phyloP scores from a whole-genome alignment of 495 filamentous ascomycete species.

The Penicillium macrosclerotiorum region DNA sequence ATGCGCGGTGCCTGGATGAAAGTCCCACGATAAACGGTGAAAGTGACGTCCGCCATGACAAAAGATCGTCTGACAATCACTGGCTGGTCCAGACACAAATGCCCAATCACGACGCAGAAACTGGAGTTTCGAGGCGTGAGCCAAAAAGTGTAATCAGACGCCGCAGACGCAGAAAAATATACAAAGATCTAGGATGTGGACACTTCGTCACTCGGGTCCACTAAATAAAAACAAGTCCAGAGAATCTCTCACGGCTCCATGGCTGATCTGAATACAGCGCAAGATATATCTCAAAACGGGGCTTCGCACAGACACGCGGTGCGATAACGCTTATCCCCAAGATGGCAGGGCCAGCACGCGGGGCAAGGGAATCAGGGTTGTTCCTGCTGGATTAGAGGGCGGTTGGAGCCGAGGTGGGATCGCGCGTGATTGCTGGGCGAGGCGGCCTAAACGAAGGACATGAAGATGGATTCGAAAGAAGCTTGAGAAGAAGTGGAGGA shows the following conservation, averaged over 20 bases:
- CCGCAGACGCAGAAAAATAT: conserved; percentile 12
- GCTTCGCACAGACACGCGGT: too few relatives aligned
- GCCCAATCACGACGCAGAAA: neutral
- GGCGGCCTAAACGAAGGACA: too few relatives aligned
- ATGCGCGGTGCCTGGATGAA: conserved; percentile 42
- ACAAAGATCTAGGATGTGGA: neutral
- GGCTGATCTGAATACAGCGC: too few relatives aligned
- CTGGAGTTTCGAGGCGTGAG: too few relatives aligned
- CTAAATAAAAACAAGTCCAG: too few relatives aligned
- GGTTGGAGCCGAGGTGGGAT: conserved; percentile 6
- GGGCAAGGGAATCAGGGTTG: conserved; percentile 3
- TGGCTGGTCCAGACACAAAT: neutral
- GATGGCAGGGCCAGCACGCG: conserved; percentile 1
- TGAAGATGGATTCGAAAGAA: neutral
- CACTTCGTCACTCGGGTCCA: too few relatives aligned
- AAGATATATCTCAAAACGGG: too few relatives aligned
- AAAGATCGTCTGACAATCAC: neutral
- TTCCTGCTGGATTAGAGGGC: conserved; percentile 12
- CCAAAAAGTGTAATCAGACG: too few relatives aligned
- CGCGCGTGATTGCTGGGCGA: too few relatives aligned
- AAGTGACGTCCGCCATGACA: conserved; percentile 14
- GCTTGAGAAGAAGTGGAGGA: neutral
- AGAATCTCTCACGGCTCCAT: too few relatives aligned
- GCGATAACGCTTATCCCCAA: neutral
- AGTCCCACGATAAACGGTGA: conserved; percentile 45